Conservation (phyloP, 2,329 filamentous ascomycete genomes). For the Curvularia sp. region DNA sequence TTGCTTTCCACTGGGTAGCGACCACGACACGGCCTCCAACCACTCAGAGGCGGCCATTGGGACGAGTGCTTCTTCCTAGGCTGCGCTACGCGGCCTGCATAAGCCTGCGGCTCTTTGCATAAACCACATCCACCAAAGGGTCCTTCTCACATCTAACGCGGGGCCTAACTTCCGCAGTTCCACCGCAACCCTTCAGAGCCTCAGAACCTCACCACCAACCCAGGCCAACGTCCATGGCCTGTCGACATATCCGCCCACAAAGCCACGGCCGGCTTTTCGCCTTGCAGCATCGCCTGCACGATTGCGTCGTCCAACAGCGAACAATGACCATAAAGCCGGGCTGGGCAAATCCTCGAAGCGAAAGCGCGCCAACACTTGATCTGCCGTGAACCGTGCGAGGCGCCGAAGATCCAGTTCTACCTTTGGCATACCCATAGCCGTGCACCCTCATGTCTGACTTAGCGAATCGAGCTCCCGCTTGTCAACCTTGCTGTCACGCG, state of each 20-base stretch:
- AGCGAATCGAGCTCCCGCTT: constrained; percentile 7
- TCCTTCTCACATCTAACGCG: constrained; percentile 17
- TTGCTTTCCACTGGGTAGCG: not conserved
- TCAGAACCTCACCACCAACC: constrained; percentile 1
- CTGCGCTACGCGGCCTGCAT: constrained; percentile 15
- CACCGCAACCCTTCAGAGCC: not conserved
- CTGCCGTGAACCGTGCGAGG: constrained; percentile 24
- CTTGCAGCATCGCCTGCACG: not conserved
- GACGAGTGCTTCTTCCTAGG: constrained; percentile 19
- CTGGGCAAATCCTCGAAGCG: constrained; percentile 5
- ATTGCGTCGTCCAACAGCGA: constrained; percentile 13
- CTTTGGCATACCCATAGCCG: constrained; percentile 5
- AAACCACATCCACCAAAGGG: constrained; percentile 12
- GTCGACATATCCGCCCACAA: not conserved
- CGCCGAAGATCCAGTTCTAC: constrained; percentile 28
- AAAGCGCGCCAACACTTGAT: constrained; percentile 15
- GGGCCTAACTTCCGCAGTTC: not conserved
- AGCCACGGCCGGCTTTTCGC: not conserved
- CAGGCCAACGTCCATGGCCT: not conserved
- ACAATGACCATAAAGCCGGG: constrained; percentile 1
- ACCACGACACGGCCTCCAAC: not conserved
- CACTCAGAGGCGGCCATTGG: constrained; percentile 27
- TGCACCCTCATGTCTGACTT: constrained; percentile 12
- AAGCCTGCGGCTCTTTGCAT: constrained; percentile 23
- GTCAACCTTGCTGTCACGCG: constrained; percentile 9